Conservation (phyloP, 108 stramenopile genomes). For the Seminavis robusta region DNA sequence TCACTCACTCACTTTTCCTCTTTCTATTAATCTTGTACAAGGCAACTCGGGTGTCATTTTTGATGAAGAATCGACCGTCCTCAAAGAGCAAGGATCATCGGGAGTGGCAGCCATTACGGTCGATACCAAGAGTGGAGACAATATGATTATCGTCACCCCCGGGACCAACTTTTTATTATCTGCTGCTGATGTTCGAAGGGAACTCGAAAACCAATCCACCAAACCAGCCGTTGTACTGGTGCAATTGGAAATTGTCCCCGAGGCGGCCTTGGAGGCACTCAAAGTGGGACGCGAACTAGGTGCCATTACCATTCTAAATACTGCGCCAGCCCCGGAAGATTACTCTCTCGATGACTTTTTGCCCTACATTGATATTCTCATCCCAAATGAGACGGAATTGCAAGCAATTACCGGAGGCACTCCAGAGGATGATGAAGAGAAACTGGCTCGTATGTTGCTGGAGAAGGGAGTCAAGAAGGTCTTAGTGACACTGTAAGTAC, state of each 20-base stretch:
- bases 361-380: slow-evolving; percentile 64
- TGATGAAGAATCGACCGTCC: slow-evolving; percentile 24
- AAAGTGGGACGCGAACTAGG: slow-evolving; percentile 54
- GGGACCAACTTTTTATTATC: slow-evolving; percentile 75
- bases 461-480: slow-evolving; percentile 58
- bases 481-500: slow-evolving; percentile 77
- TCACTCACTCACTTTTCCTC: not conserved
- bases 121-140: slow-evolving; percentile 68
- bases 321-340: slow-evolving; percentile 58
- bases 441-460: slow-evolving; percentile 42
- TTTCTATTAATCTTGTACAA: not conserved
- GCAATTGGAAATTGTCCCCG: slow-evolving; percentile 74
- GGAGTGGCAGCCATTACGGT: slow-evolving; percentile 81
- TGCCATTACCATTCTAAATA: slow-evolving; percentile 76
- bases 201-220: slow-evolving; percentile 3
- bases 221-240: slow-evolving; percentile 59
- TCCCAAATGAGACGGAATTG: slow-evolving; percentile 82
- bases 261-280: slow-evolving; percentile 64
- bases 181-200: slow-evolving; percentile 58
- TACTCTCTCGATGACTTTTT: slow-evolving; percentile 73
- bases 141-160: slow-evolving; percentile 79
- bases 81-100: slow-evolving; percentile 23
- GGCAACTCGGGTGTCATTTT: slow-evolving; percentile 24
- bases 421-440: slow-evolving; percentile 29
- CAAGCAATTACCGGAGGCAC: slow-evolving; percentile 30